These are phyloP conservation scores for Centrapalus pauciflorus DNA, from an alignment of 129 eudicot genomes.

Conservation along the genomic window DNA sequence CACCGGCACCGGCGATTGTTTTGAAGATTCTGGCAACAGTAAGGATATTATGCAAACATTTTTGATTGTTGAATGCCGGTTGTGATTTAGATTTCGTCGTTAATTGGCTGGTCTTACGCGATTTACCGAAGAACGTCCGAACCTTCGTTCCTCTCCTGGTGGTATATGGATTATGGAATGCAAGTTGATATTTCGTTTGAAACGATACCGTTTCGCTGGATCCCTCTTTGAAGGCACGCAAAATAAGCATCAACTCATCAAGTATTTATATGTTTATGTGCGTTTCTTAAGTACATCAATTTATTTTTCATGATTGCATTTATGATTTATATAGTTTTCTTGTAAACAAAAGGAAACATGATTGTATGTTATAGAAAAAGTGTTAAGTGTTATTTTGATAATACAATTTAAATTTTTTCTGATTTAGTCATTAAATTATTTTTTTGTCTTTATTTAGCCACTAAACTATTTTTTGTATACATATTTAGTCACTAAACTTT, in stretches of 20 bases:
- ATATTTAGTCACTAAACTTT: too few species aligned
- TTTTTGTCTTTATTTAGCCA: too few species aligned
- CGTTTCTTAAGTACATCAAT: too few species aligned
- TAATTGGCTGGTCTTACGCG: slow-evolving; percentile 27
- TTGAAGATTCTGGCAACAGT: slow-evolving; percentile 13
- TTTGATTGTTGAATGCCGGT: slow-evolving; percentile 7
- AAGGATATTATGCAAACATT: slow-evolving; percentile 12
- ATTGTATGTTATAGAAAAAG: too few species aligned
- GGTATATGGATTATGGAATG: too few species aligned
- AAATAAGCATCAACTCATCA: background rate
- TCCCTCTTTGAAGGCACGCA: background rate
- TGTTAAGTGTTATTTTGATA: too few species aligned
- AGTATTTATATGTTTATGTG: too few species aligned
- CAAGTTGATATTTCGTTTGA: background rate
- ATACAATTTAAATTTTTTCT: too few species aligned
- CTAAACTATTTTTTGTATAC: too few species aligned
- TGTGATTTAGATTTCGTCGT: slow-evolving; percentile 13
- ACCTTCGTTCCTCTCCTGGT: slow-evolving; percentile 13
- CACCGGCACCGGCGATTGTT: slow-evolving; percentile 7
- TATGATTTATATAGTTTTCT: background rate
- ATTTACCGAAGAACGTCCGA: background rate
- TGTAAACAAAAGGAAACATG: too few species aligned
- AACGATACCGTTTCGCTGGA: background rate
- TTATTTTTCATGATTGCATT: too few species aligned
- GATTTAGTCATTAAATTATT: too few species aligned